Base-by-base conservation (phyloP, 495 filamentous ascomycete species). In the Penicillium bovifimosum region DNA sequence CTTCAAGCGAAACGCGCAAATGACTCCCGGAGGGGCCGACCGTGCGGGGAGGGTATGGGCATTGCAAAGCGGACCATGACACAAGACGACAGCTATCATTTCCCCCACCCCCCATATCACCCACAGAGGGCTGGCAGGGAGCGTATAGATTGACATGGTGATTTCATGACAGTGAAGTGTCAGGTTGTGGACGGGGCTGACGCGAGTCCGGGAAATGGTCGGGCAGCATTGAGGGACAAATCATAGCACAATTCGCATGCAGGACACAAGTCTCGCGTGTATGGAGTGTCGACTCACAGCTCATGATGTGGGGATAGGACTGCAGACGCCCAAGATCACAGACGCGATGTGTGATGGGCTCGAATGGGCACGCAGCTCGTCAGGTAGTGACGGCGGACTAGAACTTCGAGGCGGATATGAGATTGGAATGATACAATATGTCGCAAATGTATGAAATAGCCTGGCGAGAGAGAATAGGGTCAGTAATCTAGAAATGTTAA, bases 301-400 rank as follows among this genome's bases (percentile, higher is more conserved):
- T 66, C 63, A 66, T 66, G 36, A 45, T 66, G 60, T 61, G 55
- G 48, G 53, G 52, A 47, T 55, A 56, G 55, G 60, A 60, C 54
- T 61, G 48, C 31, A 46, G 28, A 38, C 16, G 38, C 54, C 56
- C 55, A 41, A 51, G 42, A 31, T 42, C 44, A 26, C 36, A 39
- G 47, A 31, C 8, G 46, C n/a, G 43, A 47, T 52, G 45, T 58
- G 54, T 43, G 52, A 50, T 29, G 33, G 56, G 41, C 17, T 51
- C 34, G 34, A 53, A 49, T 53, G 46, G 59, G 41, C 39, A 45
- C 24, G 32, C 32, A 43, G 31, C 47, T 38, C 49, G 40, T 52
- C 50, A 61, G 59, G 53, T 53, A 59, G 46, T 47, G 53, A 54
- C 32, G 20, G 10, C 7, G 40, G 40, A 33, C 18, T 29, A 13